A percentile compares a stretch with the other conserved stretches of the same genome.
Evolutionary conservation across 192 early-diverging fungal genomes (phyloP).

Genomic region (Phycomyces blakesleeanus): DNA sequence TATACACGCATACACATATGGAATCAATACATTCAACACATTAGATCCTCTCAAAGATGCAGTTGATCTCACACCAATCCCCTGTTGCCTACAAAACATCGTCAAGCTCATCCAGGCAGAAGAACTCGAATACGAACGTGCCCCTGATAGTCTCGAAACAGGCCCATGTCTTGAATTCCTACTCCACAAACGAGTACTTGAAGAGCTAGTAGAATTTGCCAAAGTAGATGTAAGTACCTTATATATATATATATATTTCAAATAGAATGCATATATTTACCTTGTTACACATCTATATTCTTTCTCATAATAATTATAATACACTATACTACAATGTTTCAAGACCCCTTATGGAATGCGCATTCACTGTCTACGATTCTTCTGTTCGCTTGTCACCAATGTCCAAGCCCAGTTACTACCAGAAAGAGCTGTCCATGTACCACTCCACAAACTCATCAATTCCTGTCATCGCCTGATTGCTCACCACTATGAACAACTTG

Average conservation of each 20-base stretch:
- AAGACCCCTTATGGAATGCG: slow-evolving; percentile 42
- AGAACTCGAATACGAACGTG: slow-evolving; percentile 33
- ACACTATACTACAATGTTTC: too few species aligned
- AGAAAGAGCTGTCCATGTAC: slow-evolving; percentile 38
- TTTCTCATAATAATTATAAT: too few species aligned
- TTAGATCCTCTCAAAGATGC: slow-evolving; percentile 37
- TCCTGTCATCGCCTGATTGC: slow-evolving; percentile 35
- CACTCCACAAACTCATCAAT: slow-evolving; percentile 34
- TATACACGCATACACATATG: not conserved
- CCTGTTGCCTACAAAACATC: slow-evolving; percentile 27
- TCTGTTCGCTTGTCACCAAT: slow-evolving; percentile 34
- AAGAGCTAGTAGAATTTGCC: slow-evolving; percentile 36
- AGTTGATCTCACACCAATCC: slow-evolving; percentile 35
- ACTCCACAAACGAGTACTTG: slow-evolving; percentile 30
- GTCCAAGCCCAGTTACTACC: slow-evolving; percentile 39
- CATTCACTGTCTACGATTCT: slow-evolving; percentile 34
- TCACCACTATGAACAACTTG: slow-evolving; percentile 34
- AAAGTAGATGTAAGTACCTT: slow-evolving; percentile 40
- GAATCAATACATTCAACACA: not conserved
- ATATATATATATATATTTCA: too few species aligned
- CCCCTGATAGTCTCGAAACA: slow-evolving; percentile 27
- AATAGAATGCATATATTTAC: too few species aligned
- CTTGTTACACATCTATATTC: too few species aligned
- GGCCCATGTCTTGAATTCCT: slow-evolving; percentile 35
- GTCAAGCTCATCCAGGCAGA: slow-evolving; percentile 36